Base-by-base conservation (phyloP, 1,284 basidiomycete species). In the Fomitopsis schrenkii region DNA sequence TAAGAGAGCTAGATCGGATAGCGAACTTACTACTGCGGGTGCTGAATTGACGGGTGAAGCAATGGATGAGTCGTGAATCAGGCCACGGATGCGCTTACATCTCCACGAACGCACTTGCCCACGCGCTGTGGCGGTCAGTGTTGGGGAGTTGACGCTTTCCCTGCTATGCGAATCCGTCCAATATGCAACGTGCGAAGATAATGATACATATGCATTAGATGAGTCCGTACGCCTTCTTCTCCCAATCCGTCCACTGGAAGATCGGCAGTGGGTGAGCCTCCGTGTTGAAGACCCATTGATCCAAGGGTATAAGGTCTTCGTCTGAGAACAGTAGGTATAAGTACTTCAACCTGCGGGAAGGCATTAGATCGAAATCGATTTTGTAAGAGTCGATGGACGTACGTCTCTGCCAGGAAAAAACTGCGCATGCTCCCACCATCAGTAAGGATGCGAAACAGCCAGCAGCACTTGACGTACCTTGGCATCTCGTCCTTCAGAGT, bases 211-310 rank as follows among this genome's bases (percentile, higher is more conserved):
- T 22, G 28, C 19, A 41, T 55, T 54, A 61, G 35, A 14, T 46
- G 33, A 73, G 70, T 44, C 63, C 63, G 45, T 70, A 70, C 22
- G 58, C 57, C 56, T 64, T 58, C 62, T 66, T 71, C 66, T 76
- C 75, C 72, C 69, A 71, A 9, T 67, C 64, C 3, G 79, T 82
- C 89, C 87, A 91, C 58, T 81, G 71, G 68, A 92, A 91, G n/a
- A 90, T 77, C 5, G 90, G 91, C 8, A 93, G 75, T 1, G 90
- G 86, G 68, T 94, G 91, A 5, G 90, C 91, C 73, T 94, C 94
- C 3, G 93, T 95, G 71, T 94, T 95, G 72, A 95, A 89, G 36
- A 94, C 90, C 84, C 89, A 94, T 64, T 83, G 74, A 64, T 90
- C 84, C 50, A 93, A 73, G 10, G 89, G 85, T 56, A 92, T 64